phyloP scores from a whole-genome alignment of 108 stramenopile genomes.

The Nannochloropsis oceanica region DNA sequence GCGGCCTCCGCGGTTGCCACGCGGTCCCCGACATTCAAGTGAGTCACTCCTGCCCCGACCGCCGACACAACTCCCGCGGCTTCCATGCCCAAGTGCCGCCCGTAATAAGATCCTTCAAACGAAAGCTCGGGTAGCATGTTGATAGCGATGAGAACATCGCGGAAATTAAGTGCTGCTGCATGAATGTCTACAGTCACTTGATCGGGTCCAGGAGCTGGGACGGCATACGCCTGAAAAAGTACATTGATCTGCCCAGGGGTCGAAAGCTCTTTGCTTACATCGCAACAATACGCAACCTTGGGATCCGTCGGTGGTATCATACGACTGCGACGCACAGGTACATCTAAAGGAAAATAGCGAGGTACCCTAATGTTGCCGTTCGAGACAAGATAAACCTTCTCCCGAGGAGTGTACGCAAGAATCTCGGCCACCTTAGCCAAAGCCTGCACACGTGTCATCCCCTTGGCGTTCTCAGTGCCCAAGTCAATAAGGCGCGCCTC shows the following conservation, averaged over 20 bases:
- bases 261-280: background rate
- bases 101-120: background rate
- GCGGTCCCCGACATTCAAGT: background rate
- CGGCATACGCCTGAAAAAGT: background rate
- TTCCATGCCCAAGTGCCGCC: background rate
- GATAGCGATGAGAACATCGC: background rate
- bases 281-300: background rate
- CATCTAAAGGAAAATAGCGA: background rate
- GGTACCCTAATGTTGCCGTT: background rate
- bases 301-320: background rate
- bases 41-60: background rate
- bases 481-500: background rate
- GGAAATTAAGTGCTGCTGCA: background rate
- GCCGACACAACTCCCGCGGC: background rate
- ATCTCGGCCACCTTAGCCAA: background rate
- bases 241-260: background rate
- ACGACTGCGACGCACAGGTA: background rate
- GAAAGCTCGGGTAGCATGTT: background rate
- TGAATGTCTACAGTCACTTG: background rate
- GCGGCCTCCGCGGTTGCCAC: background rate
- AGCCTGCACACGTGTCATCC: background rate
- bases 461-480: background rate
- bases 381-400: background rate
- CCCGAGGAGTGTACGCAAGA: background rate
- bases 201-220: background rate